These are phyloP conservation scores for Strobilomyces dryophilus DNA, from an alignment of 768 basidiomycete genomes.

Conservation along the genomic window DNA sequence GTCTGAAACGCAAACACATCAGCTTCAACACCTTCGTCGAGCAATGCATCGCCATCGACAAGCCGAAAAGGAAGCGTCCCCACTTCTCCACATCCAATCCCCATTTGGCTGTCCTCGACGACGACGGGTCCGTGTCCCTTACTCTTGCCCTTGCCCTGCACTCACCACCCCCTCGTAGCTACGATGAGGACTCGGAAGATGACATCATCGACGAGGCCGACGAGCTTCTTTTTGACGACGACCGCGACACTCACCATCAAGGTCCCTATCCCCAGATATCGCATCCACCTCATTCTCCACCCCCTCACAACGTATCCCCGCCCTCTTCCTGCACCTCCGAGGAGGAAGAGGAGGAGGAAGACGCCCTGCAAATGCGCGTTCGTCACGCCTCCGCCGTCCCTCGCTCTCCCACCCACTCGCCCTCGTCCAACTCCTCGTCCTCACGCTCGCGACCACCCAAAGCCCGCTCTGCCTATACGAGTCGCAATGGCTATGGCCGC, in stretches of 20 bases:
- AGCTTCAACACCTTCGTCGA: slow-evolving; percentile 98
- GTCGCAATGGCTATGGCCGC: slow-evolving; percentile 33
- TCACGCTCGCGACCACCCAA: slow-evolving; percentile 28
- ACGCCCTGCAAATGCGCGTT: slow-evolving; percentile 62
- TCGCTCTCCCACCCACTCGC: slow-evolving; percentile 39
- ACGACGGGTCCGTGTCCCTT: slow-evolving; percentile 54
- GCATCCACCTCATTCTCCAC: slow-evolving; percentile 20
- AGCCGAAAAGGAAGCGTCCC: slow-evolving; percentile 43
- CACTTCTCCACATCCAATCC: slow-evolving; percentile 8
- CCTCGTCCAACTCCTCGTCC: slow-evolving; percentile 22
- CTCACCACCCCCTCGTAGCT: slow-evolving; percentile 36
- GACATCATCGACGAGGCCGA: slow-evolving; percentile 49
- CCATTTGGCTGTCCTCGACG: slow-evolving; percentile 37
- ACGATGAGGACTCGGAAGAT: slow-evolving; percentile 67
- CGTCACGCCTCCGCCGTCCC: slow-evolving; percentile 25
- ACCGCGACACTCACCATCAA: slow-evolving; percentile 20
- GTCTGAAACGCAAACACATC: slow-evolving; percentile 79
- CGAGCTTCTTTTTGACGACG: slow-evolving; percentile 27
- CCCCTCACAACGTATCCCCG: slow-evolving; percentile 19
- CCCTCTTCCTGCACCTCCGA: slow-evolving; percentile 35
- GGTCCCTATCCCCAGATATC: slow-evolving; percentile 17
- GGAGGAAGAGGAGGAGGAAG: slow-evolving; percentile 45
- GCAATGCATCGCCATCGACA: slow-evolving; percentile 90
- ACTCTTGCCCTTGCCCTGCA: neutral
- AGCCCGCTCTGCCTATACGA: slow-evolving; percentile 20